Conservation (phyloP, 176 grass and related monocot genomes). For the bread wheat (Triticum aestivum) region IWGSC_CS_RefSeq_v2.1 NC_057806.1:288195869-288196368, state of each 20-base stretch:
- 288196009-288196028: slow-evolving; percentile 42
- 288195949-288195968: slow-evolving; percentile 4
- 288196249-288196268: slow-evolving; percentile 40
- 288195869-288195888: neutral
- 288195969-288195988: slow-evolving; percentile 32
- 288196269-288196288: slow-evolving; percentile 29
- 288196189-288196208: slow-evolving; percentile 34
- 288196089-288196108: slow-evolving; percentile 44
- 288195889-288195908: neutral
- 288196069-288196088: slow-evolving; percentile 19
- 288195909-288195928: neutral
- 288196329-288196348: slow-evolving; percentile 44
- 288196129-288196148: slow-evolving; percentile 41
- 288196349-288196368: slow-evolving; percentile 37
- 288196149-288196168: slow-evolving; percentile 55
- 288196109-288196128: slow-evolving; percentile 28
- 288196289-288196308: slow-evolving; percentile 49
- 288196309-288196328: slow-evolving; percentile 27
- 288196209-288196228: slow-evolving; percentile 36
- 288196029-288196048: slow-evolving; percentile 6
- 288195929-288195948: neutral
- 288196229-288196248: slow-evolving; percentile 41
- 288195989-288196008: slow-evolving; percentile 18
- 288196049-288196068: slow-evolving; percentile 29
- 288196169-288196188: slow-evolving; percentile 32